A percentile compares a stretch with the other conserved stretches of the same genome.
These are phyloP conservation scores for Chrysanthemum makinoi DNA, from an alignment of 129 eudicot species.

Conservation along the genomic window DNA sequence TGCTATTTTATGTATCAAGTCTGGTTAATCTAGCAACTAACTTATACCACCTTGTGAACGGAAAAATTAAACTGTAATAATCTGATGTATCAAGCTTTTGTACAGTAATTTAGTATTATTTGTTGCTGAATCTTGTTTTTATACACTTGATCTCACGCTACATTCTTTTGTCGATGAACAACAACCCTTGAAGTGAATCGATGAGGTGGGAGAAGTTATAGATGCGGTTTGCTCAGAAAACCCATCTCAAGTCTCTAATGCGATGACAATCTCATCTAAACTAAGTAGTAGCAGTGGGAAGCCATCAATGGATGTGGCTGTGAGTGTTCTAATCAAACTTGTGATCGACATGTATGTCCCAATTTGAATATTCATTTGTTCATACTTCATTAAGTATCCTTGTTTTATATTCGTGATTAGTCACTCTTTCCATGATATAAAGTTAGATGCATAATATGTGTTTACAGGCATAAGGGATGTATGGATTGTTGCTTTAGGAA, in stretches of 20 bases:
- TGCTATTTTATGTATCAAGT: constrained; percentile 1
- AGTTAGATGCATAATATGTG: constrained; percentile 10
- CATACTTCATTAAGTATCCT: background rate
- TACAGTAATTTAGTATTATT: background rate
- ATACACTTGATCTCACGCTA: constrained; percentile 27
- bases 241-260: constrained; percentile 48
- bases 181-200: constrained; percentile 80
- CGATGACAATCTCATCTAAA: constrained; percentile 67
- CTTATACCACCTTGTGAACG: background rate
- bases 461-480: constrained; percentile 16
- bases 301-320: constrained; percentile 98
- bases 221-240: constrained; percentile 91
- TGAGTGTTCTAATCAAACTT: constrained; percentile 95
- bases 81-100: background rate
- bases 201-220: constrained; percentile 88
- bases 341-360: constrained; percentile 92
- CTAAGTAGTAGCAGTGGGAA: constrained; percentile 71
- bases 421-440: background rate
- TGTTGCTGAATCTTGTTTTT: constrained; percentile 8
- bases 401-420: too few species aligned
- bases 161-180: constrained; percentile 62
- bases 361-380: constrained; percentile 2
- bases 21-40: constrained; percentile 1
- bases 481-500: constrained; percentile 2
- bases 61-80: constrained; percentile 6